Conservation (phyloP, 306 rosid genomes). For the Acacia crassicarpa region DNA sequence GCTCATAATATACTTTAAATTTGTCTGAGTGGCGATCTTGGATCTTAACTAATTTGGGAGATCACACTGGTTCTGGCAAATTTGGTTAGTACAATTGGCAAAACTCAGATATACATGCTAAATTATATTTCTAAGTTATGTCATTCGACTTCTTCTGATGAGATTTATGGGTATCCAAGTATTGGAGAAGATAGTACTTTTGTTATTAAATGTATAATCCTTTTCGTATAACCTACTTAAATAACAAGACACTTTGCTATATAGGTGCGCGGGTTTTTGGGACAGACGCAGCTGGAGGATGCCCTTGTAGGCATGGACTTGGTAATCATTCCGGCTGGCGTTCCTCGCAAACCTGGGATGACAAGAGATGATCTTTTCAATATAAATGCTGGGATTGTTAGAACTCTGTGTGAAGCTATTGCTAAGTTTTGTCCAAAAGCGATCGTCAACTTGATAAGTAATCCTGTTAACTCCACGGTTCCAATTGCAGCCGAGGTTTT, state of each 20-base stretch:
- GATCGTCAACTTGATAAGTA: slow-evolving; percentile 82
- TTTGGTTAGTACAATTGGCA: no score
- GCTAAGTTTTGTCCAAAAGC: slow-evolving; percentile 82
- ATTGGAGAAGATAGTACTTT: not conserved
- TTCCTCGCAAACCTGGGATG: slow-evolving; percentile 98
- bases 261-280: slow-evolving; percentile 86
- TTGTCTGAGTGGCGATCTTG: not conserved
- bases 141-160: not conserved
- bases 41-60: not conserved
- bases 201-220: not conserved
- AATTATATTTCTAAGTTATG: not conserved
- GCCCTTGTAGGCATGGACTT: slow-evolving; percentile 88
- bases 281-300: slow-evolving; percentile 82
- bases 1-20: not conserved
- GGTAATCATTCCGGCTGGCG: slow-evolving; percentile 88
- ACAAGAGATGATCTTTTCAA: slow-evolving; percentile 98
- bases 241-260: slow-evolving; percentile 19
- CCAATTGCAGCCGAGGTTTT: slow-evolving; percentile 96
- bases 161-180: not conserved
- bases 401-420: slow-evolving; percentile 76
- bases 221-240: not conserved
- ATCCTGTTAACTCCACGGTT: slow-evolving; percentile 96
- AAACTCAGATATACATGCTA: not conserved
- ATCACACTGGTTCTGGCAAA: not conserved
- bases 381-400: slow-evolving; percentile 91